Conservation (phyloP, 2,329 filamentous ascomycete species). For the Zymoseptoria tritici region DNA sequence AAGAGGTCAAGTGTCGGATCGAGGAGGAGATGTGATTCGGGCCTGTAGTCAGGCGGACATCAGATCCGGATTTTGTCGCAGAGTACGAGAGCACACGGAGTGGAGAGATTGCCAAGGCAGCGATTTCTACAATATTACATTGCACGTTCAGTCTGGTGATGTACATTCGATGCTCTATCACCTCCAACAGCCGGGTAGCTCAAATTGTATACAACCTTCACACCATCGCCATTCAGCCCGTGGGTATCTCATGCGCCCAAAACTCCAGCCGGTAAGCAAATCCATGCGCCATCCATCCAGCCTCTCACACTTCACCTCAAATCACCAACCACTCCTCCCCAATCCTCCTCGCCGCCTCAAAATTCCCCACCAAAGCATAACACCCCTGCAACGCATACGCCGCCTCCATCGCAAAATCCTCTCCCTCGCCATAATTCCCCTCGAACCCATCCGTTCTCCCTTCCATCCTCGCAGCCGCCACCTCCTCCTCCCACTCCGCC, state of each 20-base stretch:
- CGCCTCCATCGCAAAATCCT: conserved; percentile 61
- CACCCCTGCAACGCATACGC: conserved; percentile 67
- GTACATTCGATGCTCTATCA: background rate
- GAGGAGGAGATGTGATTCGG: background rate
- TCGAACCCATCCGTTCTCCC: conserved; percentile 9
- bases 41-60: no score
- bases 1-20: background rate
- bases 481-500: conserved; percentile 30
- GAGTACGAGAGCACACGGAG: no score
- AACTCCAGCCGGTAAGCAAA: background rate
- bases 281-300: background rate
- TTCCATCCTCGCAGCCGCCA: conserved; percentile 27
- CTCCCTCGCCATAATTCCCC: conserved; percentile 24
- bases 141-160: no score
- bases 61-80: no score
- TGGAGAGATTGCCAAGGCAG: no score
- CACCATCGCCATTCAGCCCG: no score
- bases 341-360: conserved; percentile 51
- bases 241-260: background rate
- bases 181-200: background rate
- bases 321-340: conserved; percentile 51
- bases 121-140: no score
- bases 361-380: conserved; percentile 58
- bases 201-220: background rate
- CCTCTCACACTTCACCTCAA: conserved; percentile 11